Percentiles rank a stretch among this genome's conserved stretches.
Conservation (phyloP, 1,139 yeast species). For the Wickerhamiella infanticola region DNA sequence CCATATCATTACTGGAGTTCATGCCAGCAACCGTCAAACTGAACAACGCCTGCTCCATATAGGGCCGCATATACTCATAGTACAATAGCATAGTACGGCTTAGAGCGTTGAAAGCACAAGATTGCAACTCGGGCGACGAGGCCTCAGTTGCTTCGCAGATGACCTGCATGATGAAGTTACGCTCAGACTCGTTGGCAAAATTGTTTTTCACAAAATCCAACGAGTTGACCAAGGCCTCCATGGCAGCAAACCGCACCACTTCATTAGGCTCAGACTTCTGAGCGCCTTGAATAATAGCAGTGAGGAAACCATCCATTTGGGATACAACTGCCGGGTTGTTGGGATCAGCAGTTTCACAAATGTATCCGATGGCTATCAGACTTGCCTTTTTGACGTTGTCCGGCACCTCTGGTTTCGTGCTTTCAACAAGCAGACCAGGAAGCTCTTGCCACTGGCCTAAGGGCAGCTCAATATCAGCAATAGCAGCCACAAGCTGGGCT, state of each 20-base stretch:
- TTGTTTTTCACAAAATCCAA: slow-evolving; percentile 77
- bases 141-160: slow-evolving; percentile 98
- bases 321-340: slow-evolving; percentile 60
- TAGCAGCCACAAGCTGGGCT: slow-evolving; percentile 91
- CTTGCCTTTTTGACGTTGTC: slow-evolving; percentile 75
- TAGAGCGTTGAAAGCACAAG: slow-evolving; percentile 90
- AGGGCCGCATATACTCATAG: slow-evolving; percentile 77
- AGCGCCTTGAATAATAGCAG: slow-evolving; percentile 95
- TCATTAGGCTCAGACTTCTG: slow-evolving; percentile 62
- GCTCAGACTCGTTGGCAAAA: slow-evolving; percentile 85
- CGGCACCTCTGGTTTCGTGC: slow-evolving; percentile 65
- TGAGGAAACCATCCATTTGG: slow-evolving; percentile 82
- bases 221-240: slow-evolving; percentile 82
- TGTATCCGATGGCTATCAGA: slow-evolving; percentile 79
- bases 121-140: slow-evolving; percentile 64
- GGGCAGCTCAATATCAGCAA: slow-evolving; percentile 89
- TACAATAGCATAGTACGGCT: slow-evolving; percentile 85
- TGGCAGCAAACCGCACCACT: slow-evolving; percentile 72
- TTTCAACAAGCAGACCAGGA: slow-evolving; percentile 67
- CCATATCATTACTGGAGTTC: slow-evolving; percentile 74
- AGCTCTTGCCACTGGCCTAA: slow-evolving; percentile 76
- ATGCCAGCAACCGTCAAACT: slow-evolving; percentile 84
- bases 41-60: slow-evolving; percentile 93
- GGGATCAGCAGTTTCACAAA: slow-evolving; percentile 90
- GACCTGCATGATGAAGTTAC: slow-evolving; percentile 95